Percentiles rank a stretch among this genome's conserved stretches.
These are phyloP conservation scores for Saccharomyces hybrid DNA, from an alignment of 1,139 yeast genomes.

Conservation along the genomic window DNA sequence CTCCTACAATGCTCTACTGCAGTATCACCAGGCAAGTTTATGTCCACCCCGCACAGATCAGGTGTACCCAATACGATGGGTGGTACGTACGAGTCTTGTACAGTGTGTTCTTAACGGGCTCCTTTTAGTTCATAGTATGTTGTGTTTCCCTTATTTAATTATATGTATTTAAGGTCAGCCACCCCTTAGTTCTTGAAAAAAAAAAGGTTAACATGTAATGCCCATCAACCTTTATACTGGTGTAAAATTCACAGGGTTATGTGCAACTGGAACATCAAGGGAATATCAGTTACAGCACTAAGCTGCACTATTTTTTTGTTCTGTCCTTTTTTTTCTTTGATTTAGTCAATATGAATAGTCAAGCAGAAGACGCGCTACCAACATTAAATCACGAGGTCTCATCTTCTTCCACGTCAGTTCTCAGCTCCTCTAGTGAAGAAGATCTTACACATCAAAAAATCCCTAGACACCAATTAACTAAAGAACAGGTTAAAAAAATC, in stretches of 20 bases:
- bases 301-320: not conserved
- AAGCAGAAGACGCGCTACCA: not conserved
- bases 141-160: not conserved
- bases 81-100: not conserved
- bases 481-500: not conserved
- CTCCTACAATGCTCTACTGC: too few relatives aligned
- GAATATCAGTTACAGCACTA: not conserved
- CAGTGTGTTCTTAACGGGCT: not conserved
- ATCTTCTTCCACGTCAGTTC: not conserved
- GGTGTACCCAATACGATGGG: too few relatives aligned
- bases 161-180: not conserved
- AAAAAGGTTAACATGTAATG: not conserved
- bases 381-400: not conserved
- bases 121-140: not conserved
- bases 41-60: too few relatives aligned
- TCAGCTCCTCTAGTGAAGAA: not conserved
- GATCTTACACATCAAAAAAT: not conserved
- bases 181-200: not conserved
- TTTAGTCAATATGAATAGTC: not conserved
- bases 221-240: not conserved
- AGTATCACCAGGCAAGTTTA: too few relatives aligned
- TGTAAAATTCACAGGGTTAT: not conserved
- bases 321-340: not conserved
- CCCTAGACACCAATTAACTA: not conserved
- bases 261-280: not conserved